Evolutionary conservation across 768 basidiomycete genomes (phyloP).

Genomic region (Amanita exitialis): DNA sequence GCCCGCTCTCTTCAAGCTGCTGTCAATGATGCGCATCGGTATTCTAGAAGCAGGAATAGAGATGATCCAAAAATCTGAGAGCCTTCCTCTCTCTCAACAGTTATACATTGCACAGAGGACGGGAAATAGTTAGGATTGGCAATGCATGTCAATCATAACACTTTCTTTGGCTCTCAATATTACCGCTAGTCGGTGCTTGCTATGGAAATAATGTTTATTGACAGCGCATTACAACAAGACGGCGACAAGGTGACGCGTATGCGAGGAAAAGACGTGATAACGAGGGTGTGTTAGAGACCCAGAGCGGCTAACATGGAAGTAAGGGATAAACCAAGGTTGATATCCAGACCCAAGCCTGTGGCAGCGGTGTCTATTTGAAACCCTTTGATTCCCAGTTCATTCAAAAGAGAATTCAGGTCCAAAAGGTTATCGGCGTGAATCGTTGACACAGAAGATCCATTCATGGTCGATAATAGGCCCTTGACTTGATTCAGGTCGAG

Average conservation of each 20-base stretch:
- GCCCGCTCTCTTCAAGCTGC: conserved; percentile 24
- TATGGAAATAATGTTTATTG: conserved; percentile 21
- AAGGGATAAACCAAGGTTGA: background rate
- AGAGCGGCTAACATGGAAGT: background rate
- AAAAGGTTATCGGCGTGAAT: background rate
- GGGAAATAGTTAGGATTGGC: background rate
- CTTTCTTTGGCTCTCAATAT: background rate
- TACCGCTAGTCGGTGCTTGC: background rate
- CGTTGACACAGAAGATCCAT: background rate
- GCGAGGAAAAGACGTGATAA: background rate
- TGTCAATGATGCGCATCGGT: conserved; percentile 44
- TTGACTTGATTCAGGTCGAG: conserved; percentile 2
- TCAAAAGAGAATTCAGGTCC: background rate
- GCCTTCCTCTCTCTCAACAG: conserved; percentile 8
- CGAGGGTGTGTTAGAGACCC: background rate
- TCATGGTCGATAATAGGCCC: background rate
- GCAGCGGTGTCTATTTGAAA: conserved; percentile 1
- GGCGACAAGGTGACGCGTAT: background rate
- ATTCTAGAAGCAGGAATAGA: conserved; percentile 18
- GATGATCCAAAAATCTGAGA: conserved; percentile 8
- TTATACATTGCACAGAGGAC: conserved; percentile 6
- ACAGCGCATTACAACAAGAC: background rate
- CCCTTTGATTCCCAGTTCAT: conserved; percentile 1
- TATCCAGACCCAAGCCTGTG: background rate
- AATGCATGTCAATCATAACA: background rate